Evolutionary conservation across 2,329 filamentous ascomycete species (phyloP).

Genomic region (Elsinoe arachidis): DNA sequence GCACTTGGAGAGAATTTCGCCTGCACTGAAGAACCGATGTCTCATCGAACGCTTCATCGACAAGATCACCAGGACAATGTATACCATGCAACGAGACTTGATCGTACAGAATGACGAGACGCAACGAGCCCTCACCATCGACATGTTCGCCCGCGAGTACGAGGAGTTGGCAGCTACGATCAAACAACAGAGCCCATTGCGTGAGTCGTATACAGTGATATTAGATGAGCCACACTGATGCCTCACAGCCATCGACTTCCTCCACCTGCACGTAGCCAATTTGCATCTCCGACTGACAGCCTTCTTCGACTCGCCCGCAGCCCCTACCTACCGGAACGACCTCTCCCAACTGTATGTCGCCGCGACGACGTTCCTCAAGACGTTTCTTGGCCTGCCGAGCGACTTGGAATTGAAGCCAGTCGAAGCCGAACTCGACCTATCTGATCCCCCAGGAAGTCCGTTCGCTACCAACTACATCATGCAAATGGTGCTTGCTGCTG

Average conservation of each 20-base stretch:
- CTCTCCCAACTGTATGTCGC: conserved; percentile 68
- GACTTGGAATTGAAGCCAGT: conserved; percentile 18
- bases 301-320: conserved; percentile 70
- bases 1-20: conserved; percentile 54
- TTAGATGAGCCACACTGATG: too few relatives aligned
- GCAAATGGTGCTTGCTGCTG: conserved; percentile 76
- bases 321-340: conserved; percentile 63
- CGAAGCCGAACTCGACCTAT: conserved; percentile 6
- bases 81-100: conserved; percentile 66
- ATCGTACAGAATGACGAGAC: conserved; percentile 42
- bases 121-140: conserved; percentile 28
- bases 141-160: conserved; percentile 30
- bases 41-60: conserved; percentile 68
- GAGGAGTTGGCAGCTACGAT: conserved; percentile 30
- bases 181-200: conserved; percentile 20
- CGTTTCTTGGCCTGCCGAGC: conserved; percentile 52
- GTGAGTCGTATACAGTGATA: conserved; percentile 18
- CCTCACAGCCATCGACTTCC: conserved; percentile 36
- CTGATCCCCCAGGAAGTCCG: conserved; percentile 29
- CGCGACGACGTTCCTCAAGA: conserved; percentile 59
- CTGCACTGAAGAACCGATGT: conserved; percentile 57
- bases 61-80: conserved; percentile 71
- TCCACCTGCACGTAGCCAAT: conserved; percentile 64
- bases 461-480: conserved; percentile 70
- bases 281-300: conserved; percentile 70